Percentiles rank a stretch among this genome's conserved stretches.
Evolutionary conservation across 2,329 filamentous ascomycete genomes (phyloP).

Genomic region (Thyridium curvatum): DNA sequence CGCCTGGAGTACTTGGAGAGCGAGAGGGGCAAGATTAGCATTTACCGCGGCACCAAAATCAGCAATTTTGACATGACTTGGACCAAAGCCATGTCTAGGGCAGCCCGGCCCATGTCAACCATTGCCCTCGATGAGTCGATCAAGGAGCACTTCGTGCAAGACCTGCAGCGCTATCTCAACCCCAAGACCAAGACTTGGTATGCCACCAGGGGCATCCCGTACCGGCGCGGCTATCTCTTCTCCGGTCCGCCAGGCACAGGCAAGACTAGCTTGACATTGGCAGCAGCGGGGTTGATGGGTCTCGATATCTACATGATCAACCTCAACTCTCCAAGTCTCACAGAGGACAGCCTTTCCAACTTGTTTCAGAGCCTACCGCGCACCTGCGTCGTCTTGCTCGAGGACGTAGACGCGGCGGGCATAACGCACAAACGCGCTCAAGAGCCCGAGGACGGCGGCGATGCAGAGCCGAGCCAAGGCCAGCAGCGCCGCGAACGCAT

Average conservation of each 20-base stretch:
- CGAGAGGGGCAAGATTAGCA: too few species aligned
- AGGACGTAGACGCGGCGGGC: constrained; percentile 50
- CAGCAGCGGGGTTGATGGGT: constrained; percentile 62
- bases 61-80: constrained; percentile 12
- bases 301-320: constrained; percentile 61
- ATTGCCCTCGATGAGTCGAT: constrained; percentile 26
- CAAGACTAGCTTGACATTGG: constrained; percentile 71
- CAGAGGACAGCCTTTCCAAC: constrained; percentile 19
- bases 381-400: constrained; percentile 41
- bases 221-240: constrained; percentile 65
- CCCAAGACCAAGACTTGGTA: constrained; percentile 57
- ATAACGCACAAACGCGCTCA: constrained; percentile 22
- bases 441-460: constrained; percentile 11
- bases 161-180: constrained; percentile 60
- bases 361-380: constrained; percentile 24
- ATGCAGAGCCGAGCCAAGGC: too few species aligned
- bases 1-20: too few species aligned
- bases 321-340: constrained; percentile 54
- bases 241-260: constrained; percentile 69
- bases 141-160: constrained; percentile 61
- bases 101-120: constrained; percentile 23
- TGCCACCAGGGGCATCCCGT: constrained; percentile 66
- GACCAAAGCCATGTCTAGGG: constrained; percentile 27
- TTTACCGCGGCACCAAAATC: too few species aligned
- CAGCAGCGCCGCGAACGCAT: neutral